These are phyloP conservation scores for Kwoniella sp. DNA, from an alignment of 768 basidiomycete species.

Conservation along the genomic window DNA sequence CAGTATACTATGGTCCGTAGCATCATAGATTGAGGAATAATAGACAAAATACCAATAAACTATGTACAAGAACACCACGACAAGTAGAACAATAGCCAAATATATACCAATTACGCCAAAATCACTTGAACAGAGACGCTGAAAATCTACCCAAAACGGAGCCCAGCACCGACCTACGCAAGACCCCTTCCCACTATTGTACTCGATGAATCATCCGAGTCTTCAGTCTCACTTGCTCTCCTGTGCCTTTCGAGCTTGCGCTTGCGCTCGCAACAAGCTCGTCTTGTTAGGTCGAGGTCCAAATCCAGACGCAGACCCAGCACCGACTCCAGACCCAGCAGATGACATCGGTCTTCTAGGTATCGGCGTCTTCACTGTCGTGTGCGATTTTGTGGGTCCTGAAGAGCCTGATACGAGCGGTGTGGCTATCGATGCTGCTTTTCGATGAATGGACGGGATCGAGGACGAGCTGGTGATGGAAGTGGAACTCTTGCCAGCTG, in stretches of 20 bases:
- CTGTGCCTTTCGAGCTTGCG: background rate
- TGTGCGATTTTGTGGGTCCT: background rate
- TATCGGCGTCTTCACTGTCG: background rate
- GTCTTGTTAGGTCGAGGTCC: constrained; percentile 37
- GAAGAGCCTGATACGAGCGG: background rate
- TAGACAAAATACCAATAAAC: too few relatives aligned
- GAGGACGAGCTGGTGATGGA: constrained; percentile 12
- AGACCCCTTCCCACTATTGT: too few relatives aligned
- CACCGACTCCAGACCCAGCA: background rate
- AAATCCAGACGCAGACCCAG: background rate
- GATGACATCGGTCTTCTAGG: background rate
- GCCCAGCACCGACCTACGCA: too few relatives aligned
- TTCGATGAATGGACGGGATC: background rate
- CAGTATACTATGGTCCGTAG: too few relatives aligned
- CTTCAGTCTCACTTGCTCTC: background rate
- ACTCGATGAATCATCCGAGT: too few relatives aligned
- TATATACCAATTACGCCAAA: too few relatives aligned
- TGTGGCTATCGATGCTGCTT: background rate
- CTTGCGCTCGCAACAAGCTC: constrained; percentile 26
- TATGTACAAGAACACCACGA: too few relatives aligned
- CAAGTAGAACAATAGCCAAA: too few relatives aligned
- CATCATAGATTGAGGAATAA: too few relatives aligned
- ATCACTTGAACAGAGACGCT: too few relatives aligned
- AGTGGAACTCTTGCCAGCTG: constrained; percentile 1
- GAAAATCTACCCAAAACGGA: too few relatives aligned